Evolutionary conservation across 139 green algal species (phyloP).

Genomic region (Micractinium sp.): DNA sequence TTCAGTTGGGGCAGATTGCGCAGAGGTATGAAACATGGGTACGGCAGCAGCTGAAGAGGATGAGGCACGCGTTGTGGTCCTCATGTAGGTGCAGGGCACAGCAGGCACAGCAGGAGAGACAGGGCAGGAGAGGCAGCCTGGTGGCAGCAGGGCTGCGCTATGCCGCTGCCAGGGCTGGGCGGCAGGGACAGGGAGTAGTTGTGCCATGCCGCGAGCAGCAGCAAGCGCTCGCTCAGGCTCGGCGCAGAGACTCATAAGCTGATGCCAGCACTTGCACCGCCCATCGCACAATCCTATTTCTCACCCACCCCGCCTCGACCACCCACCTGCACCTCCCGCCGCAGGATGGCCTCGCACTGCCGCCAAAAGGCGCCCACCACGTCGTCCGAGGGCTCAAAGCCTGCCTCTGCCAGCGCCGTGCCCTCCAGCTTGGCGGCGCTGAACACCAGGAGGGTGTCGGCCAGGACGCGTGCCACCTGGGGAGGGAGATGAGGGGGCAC

Average conservation of each 20-base stretch:
- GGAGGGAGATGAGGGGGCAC: not conserved
- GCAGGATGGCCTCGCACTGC: constrained; percentile 4
- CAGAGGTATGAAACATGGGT: not conserved
- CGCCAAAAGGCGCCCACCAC: constrained; percentile 30
- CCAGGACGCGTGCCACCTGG: constrained; percentile 4
- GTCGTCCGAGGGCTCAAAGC: constrained; percentile 7
- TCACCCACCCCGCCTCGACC: no score
- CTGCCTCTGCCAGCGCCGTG: not conserved
- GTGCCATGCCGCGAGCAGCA: no score
- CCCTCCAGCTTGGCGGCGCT: constrained; percentile 19
- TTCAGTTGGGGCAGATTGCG: not conserved
- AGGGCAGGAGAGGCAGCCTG: no score
- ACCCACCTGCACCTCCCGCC: not conserved
- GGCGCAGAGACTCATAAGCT: no score
- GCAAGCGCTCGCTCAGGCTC: no score
- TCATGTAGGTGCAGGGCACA: no score
- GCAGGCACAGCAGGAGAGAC: no score
- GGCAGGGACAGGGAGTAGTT: no score
- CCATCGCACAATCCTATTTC: not conserved
- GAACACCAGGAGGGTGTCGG: constrained; percentile 33
- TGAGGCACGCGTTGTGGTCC: not conserved
- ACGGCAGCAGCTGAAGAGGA: not conserved
- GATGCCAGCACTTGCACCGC: not conserved
- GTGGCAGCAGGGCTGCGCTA: no score
- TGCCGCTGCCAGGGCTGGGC: no score